Conservation (phyloP, 1,284 basidiomycete genomes). For the Cryptococcus hybrid region DNA sequence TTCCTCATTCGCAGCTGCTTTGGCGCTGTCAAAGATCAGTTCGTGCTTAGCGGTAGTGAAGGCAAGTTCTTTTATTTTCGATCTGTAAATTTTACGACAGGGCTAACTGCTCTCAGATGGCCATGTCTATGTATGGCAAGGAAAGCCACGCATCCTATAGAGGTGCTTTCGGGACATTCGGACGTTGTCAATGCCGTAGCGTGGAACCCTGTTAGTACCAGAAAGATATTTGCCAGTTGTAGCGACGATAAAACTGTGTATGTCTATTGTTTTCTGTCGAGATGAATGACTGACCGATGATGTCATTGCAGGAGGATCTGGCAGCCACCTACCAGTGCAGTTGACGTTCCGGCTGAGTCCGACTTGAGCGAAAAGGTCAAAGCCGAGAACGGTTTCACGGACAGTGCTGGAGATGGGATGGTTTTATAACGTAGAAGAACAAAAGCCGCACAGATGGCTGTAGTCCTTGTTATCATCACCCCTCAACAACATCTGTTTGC, state of each 20-base stretch:
- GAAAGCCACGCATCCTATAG: constrained; percentile 58
- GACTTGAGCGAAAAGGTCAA: constrained; percentile 4
- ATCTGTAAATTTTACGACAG: background rate
- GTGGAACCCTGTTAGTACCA: constrained; percentile 81
- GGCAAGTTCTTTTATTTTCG: constrained; percentile 56
- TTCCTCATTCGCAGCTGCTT: constrained; percentile 92
- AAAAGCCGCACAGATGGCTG: background rate
- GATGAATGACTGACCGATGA: background rate
- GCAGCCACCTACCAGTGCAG: constrained; percentile 26
- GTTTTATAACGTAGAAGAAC: background rate
- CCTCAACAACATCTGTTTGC: background rate
- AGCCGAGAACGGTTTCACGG: background rate
- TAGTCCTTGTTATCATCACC: background rate
- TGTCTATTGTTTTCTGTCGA: constrained; percentile 12
- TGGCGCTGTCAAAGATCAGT: constrained; percentile 85
- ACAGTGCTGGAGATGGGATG: constrained; percentile 4
- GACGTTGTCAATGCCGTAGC: constrained; percentile 94
- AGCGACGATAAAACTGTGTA: constrained; percentile 78
- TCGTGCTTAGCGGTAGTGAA: constrained; percentile 92
- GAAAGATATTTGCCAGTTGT: constrained; percentile 88
- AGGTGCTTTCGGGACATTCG: constrained; percentile 76
- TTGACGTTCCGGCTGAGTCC: constrained; percentile 21
- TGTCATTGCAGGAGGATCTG: constrained; percentile 22
- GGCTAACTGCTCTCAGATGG: constrained; percentile 58
- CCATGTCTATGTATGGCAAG: constrained; percentile 85